Evolutionary conservation across 2,329 filamentous ascomycete genomes (phyloP), one percentile per base, ranked within the genome.

Genomic region (Penicillium rolfsii): DNA sequence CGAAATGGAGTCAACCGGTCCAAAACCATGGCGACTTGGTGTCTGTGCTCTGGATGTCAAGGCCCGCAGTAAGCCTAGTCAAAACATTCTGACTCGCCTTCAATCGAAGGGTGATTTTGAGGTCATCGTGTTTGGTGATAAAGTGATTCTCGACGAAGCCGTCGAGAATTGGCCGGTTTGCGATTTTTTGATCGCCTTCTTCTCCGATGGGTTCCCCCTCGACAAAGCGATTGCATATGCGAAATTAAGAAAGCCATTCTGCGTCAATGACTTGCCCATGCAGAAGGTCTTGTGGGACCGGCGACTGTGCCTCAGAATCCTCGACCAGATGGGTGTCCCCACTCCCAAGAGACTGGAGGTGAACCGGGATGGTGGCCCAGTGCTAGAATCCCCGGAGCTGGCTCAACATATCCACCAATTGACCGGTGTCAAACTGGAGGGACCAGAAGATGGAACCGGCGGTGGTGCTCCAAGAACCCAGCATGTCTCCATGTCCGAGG

Each of bases 221-320:
- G 93, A 98, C 67, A 99, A 99, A 75, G 95, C 96, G 5, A 96
- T 99, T 70, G 91, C 93, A 36, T 99, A 99, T 76, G 91, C 93
- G 63, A 92, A 93, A 71, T 85, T 96, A 11, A 88, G 95, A 58
- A 96, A 96, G 73, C 95, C 95, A 0, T 98, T 97, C 70, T 97
- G 94, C 74, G 93, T 99, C 73, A 99, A 99, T 73, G 94, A 99
- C 76, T 83, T 99, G 46, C 91, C 93, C 0, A 97, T 99, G 92
- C 95, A 99, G 76, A 93, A 96, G 76, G 87, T 99, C 5, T 82
- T 99, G 3, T 99, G 95, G 95, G 95, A 99, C 76, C 88, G 96
- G 52, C 89, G 96, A 36, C 82, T 98, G 26, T 98, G 95, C 69
- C 83, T 99, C 22, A 88, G 86, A 59, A 90, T 99, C 35, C 83